A percentile compares a stretch with the other conserved stretches of the same genome.
Conservation (phyloP, 331 rosid species). For the Malus hybrid region DNA sequence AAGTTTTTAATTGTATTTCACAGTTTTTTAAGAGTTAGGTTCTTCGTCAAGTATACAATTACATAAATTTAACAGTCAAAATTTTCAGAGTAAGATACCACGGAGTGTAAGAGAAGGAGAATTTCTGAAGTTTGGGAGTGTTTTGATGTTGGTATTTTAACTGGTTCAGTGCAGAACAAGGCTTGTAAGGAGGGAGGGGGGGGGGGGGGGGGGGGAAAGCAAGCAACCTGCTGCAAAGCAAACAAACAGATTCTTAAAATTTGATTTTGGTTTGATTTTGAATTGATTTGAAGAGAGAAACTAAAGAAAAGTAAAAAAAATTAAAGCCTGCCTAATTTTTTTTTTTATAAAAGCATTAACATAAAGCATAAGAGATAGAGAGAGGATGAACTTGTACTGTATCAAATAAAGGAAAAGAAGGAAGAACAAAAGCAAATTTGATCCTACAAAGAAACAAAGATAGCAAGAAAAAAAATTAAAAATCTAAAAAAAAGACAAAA, state of each 20-base stretch:
- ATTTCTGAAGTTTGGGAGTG: no score
- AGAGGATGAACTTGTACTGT: neutral
- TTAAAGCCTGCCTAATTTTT: neutral
- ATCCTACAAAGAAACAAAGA: neutral
- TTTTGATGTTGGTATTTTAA: neutral
- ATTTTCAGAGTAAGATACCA: no score
- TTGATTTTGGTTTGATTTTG: neutral
- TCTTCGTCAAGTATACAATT: no score
- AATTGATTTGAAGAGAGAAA: neutral
- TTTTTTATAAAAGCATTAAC: neutral
- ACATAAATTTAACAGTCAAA: no score
- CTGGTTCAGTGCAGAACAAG: neutral
- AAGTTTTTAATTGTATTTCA: no score
- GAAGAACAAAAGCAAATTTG: neutral
- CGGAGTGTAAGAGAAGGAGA: no score
- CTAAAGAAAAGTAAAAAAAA: neutral
- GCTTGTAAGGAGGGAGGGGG: neutral
- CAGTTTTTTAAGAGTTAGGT: no score
- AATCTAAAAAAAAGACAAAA: neutral
- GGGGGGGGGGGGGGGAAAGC: neutral
- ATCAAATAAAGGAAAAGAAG: neutral
- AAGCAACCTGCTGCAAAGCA: neutral
- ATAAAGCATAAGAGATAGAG: neutral
- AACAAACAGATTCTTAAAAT: neutral
- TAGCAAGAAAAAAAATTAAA: neutral